A percentile compares a stretch with the other conserved stretches of the same genome.
phyloP scores from a whole-genome alignment of 306 rosid species.

The Coriaria nepalensis region DNA sequence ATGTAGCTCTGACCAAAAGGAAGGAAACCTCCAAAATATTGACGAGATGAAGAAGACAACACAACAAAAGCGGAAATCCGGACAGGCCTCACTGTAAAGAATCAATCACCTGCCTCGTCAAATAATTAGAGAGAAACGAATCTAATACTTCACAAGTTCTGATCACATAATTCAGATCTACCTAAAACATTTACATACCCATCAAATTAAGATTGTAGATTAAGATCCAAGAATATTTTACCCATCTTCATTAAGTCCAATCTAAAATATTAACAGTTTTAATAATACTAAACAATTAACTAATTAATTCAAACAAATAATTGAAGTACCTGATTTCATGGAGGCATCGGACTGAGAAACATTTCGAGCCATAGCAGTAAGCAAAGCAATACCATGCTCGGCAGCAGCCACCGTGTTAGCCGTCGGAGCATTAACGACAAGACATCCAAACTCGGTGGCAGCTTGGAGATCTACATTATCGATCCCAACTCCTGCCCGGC shows the following conservation, averaged over 20 bases:
- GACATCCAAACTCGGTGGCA: conserved; percentile 79
- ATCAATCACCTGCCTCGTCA: no score
- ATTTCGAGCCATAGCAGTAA: conserved; percentile 76
- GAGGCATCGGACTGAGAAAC: conserved; percentile 86
- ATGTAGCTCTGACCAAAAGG: no score
- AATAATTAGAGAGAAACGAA: no score
- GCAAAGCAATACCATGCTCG: conserved; percentile 77
- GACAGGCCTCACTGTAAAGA: no score
- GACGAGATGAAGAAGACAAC: background rate
- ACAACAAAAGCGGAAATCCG: conserved; percentile 4
- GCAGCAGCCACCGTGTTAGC: conserved; percentile 90
- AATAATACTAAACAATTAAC: background rate
- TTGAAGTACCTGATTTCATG: conserved; percentile 50
- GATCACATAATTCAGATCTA: no score
- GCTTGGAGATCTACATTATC: conserved; percentile 94
- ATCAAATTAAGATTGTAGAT: no score
- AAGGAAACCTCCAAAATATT: no score
- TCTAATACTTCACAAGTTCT: no score
- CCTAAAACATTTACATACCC: no score
- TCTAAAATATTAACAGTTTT: no score
- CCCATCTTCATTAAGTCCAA: background rate
- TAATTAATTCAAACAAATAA: background rate
- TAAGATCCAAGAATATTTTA: no score
- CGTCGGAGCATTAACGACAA: conserved; percentile 78
- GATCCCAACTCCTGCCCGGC: conserved; percentile 90